These are phyloP conservation scores for Neoconidiobolus thromboides DNA, from an alignment of 371 early-diverging fungal genomes.

Conservation along the genomic window DNA sequence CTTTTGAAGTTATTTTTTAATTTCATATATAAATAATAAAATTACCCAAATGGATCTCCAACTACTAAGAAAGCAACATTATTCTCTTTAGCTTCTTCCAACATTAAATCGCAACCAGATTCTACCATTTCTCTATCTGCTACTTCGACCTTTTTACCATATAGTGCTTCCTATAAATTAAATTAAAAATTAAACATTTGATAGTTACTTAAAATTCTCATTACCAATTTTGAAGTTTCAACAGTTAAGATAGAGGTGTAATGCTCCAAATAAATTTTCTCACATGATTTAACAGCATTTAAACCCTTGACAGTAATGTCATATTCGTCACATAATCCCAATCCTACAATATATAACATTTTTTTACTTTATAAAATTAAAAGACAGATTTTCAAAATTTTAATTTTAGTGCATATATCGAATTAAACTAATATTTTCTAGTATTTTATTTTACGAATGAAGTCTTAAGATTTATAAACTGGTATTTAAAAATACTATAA, in stretches of 20 bases:
- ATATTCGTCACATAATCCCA: conserved; percentile 92
- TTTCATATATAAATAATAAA: neutral
- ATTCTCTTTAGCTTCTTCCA: conserved; percentile 65
- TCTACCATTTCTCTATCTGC: conserved; percentile 98
- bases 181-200: neutral
- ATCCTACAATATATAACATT: conserved; percentile 90
- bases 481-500: no score
- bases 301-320: conserved; percentile 94
- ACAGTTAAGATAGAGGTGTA: conserved; percentile 94
- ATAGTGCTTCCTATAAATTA: conserved; percentile 51
- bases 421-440: no score
- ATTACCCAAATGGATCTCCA: conserved; percentile 92
- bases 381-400: neutral
- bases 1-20: conserved; percentile 17
- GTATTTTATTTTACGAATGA: no score
- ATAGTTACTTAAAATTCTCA: neutral
- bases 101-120: conserved; percentile 71
- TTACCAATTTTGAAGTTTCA: conserved; percentile 56
- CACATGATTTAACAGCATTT: conserved; percentile 72
- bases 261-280: conserved; percentile 92
- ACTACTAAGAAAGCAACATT: conserved; percentile 96
- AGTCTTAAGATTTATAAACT: no score
- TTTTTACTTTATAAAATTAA: neutral
- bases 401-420: neutral
- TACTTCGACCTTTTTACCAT: conserved; percentile 61